Base-by-base conservation (phyloP, 768 basidiomycete species). In the Mycena galopus region DNA sequence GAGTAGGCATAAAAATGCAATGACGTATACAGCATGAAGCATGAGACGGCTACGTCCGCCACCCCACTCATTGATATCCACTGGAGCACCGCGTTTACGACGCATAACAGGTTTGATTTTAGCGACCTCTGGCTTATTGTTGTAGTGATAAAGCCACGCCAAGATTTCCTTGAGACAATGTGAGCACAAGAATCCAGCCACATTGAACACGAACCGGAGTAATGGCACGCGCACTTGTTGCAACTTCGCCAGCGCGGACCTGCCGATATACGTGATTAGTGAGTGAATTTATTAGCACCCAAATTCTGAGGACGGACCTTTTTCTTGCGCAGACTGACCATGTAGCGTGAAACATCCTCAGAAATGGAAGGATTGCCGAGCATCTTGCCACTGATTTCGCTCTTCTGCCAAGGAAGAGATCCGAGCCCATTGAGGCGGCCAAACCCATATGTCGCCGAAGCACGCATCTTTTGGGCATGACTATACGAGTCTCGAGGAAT, bases 381-480 rank as follows among this genome's bases (percentile, higher is more conserved):
- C 79, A 77, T 77, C 44, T 67, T 63, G 2, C 78, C 77, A 21
- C 51, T 74, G 9, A 69, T 39, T 56, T 81, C 77, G 35, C 75
- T 76, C 35, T 72, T 61, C 39, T 81, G 78, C 83, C 83, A 84
- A 9, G 77, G 72, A n/a, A 78, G 55, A 8, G 69, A 73, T 17
- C 82, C 73, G 2, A 75, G 72, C 6, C 76, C 74, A 32, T 69
- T 50, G 14, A 79, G 50, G 19, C 75, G 76, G 3, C 79, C 78
- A 69, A 83, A 83, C 0, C 73, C 73, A 62, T 82, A 79, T 0
- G 80, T 82, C 56, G 79, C 77, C 3, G 78, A 73, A 5, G 82
- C 83, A 1, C 80, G 61, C 78, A 85, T 82, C 53, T 84, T 84
- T 66, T 84, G 83, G 0, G 83, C 82, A 78, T 84, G 80, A 2